Evolutionary conservation across 495 filamentous ascomycete genomes (phyloP).

Genomic region (Lasiosphaeris hirsuta): DNA sequence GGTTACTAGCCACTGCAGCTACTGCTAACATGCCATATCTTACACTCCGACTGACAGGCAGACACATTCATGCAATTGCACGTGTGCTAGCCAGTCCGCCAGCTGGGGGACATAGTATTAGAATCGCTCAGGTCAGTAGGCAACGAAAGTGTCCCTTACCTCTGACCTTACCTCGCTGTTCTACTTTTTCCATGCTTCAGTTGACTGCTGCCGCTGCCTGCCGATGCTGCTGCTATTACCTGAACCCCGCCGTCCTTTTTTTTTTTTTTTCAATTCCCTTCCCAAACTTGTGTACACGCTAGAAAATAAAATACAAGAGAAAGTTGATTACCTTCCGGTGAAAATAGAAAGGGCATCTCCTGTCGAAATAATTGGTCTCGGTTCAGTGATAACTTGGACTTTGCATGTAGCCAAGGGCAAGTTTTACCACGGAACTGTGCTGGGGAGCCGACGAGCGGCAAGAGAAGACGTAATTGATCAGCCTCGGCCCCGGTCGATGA

Average conservation of each 20-base stretch:
- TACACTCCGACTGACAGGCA: no score
- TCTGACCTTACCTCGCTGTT: conserved; percentile 60
- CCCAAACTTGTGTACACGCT: conserved; percentile 9
- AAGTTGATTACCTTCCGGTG: conserved; percentile 22
- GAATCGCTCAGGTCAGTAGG: conserved; percentile 33
- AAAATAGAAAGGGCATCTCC: not conserved
- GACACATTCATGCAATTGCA: not conserved
- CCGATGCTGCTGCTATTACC: conserved; percentile 1
- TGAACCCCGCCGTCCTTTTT: not conserved
- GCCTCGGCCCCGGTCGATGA: no score
- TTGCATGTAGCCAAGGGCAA: not conserved
- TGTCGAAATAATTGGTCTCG: not conserved
- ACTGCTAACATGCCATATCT: no score
- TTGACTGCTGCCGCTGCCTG: not conserved
- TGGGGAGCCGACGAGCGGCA: no score
- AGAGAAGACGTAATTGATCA: no score
- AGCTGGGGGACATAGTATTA: not conserved
- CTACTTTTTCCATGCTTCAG: conserved; percentile 11
- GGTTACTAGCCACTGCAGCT: no score
- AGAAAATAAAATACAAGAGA: conserved; percentile 16
- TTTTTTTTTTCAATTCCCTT: not conserved
- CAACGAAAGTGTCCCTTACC: conserved; percentile 52
- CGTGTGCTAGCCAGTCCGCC: not conserved
- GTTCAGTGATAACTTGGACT: not conserved
- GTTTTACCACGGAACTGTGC: not conserved